Evolutionary conservation across 345 rosid species (phyloP), one percentile per base, ranked within the genome.

Genomic region (Citrus sp.): DNA sequence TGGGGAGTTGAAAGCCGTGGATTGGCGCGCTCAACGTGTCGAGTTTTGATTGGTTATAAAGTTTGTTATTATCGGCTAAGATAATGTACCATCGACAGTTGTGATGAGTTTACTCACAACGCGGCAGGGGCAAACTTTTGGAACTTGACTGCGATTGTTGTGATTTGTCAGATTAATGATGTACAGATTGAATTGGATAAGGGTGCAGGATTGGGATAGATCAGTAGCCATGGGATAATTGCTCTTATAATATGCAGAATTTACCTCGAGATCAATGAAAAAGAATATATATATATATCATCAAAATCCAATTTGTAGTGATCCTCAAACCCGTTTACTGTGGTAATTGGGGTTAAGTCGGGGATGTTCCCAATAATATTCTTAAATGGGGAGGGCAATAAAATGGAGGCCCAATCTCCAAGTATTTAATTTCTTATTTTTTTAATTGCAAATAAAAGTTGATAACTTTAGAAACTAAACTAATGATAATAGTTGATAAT

Each of bases 1-100:
- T 70, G 7, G 7, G n/a, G 38, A 34, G 59, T 64, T 32, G 27
- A 51, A 37, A 42, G 64, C 68, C 30, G 27, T 0, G 78, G 82
- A 72, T 78, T 80, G 74, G 38, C 19, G 67, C 21, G n/a, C 5
- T 12, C 5, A 21, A 79, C 81, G 81, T 35, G 83, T 62, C 61
- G 16, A 1, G 1, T 19, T 14, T 1, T 73, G 7, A 67, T 76
- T 85, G 80, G 82, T 0, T 0, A 4, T 40, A 2, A 21, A 56
- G 25, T 64, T 54, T 30, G 42, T 51, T 32, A 66, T 58, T 61
- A 61, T 73, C 72, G 76, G 84, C 81, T 82, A 78, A 78, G 84
- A 69, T 62, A 46, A 34, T 46, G 51, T 13, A 13, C 51, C 51
- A 40, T 21, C 16, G 60, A 34, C 64, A 34, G 64, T 56, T 10